Base-by-base conservation (phyloP, 2,329 filamentous ascomycete genomes). In the Colletotrichum sidae region DNA sequence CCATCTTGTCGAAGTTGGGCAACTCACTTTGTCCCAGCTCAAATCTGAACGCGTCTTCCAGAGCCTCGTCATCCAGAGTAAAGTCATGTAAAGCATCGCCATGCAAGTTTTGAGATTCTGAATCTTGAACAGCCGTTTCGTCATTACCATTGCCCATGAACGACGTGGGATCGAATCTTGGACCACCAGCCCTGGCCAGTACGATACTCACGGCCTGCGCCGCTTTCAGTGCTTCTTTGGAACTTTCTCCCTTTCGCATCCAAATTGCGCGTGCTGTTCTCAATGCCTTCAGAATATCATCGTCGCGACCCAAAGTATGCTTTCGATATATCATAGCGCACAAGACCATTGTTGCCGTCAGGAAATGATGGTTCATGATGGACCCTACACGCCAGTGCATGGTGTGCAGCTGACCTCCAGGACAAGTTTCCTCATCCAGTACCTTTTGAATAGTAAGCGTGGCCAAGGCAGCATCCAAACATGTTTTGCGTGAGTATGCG, bases 401-500 rank as follows among this genome's bases (percentile, higher is more conserved):
- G 35, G 55, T 62, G 10, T 69, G 50, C 1, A 74, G 61, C 58
- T 70, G 71, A 0, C 72, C 70, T 0, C 67, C 70, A 0, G 69
- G 69, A 3, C 54, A 44, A 2, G 68, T 69, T 52, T 72, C 70
- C 33, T 74, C 72, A 33, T 74, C 69, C 0, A 74, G 55, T 1
- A 70, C 47, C 2, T 70, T 53, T 25, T 75, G 73, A 9, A 73
- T 70, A 8, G 69, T 35, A 0, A 75, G 62, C 0, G 68, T 68
- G 8, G 64, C 66, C 1, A 76, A 54, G 0, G 72, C 65, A 1
- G 74, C 71, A 12, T 73, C 65, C 0, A 75, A 6, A 33, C 71
- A 72, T 0, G 68, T 49, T 4, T 51, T 65, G 6, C 68, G 67
- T 1, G 74, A 78, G 57, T 75, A 74, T 1, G 66, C 58, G 46